Percentiles rank a stretch among this genome's conserved stretches.
These are phyloP conservation scores for Sodiomyces alkalinus DNA, from an alignment of 2,329 filamentous ascomycete species.

Conservation along the genomic window DNA sequence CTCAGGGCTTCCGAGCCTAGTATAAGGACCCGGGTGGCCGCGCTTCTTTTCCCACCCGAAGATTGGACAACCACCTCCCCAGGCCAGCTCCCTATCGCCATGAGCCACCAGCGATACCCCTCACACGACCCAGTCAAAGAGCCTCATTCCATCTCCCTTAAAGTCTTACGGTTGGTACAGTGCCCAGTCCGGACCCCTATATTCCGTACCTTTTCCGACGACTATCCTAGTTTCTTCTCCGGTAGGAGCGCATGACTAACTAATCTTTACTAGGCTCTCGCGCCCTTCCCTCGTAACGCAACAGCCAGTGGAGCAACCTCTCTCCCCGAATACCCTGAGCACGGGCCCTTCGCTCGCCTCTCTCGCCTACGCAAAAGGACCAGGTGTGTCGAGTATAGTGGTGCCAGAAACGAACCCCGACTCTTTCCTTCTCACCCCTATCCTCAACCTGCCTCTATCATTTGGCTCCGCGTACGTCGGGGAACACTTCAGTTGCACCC, in stretches of 20 bases:
- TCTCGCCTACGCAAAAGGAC: constrained; percentile 47
- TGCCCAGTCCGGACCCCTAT: too few relatives aligned
- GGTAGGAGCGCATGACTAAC: too few relatives aligned
- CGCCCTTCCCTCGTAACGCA: constrained; percentile 63
- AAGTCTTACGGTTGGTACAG: constrained; percentile 48
- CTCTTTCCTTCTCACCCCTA: constrained; percentile 43
- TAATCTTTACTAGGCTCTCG: constrained; percentile 48
- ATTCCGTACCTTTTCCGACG: too few relatives aligned
- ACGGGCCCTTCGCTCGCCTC: constrained; percentile 46
- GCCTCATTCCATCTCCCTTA: constrained; percentile 64
- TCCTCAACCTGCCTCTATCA: constrained; percentile 72
- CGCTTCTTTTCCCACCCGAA: too few relatives aligned
- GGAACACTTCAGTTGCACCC: constrained; percentile 84
- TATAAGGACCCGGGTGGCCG: too few relatives aligned
- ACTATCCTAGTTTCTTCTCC: too few relatives aligned
- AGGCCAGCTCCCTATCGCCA: too few relatives aligned
- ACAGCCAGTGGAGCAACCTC: constrained; percentile 40
- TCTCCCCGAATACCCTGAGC: constrained; percentile 25
- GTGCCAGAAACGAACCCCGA: constrained; percentile 35
- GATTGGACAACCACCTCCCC: too few relatives aligned
- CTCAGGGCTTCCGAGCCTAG: too few relatives aligned
- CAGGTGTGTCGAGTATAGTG: constrained; percentile 16
- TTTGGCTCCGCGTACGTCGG: constrained; percentile 94
- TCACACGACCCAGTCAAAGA: constrained; percentile 50
- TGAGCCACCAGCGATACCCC: constrained; percentile 44